Percentiles rank a stretch among this genome's conserved stretches.
Evolutionary conservation across 495 filamentous ascomycete genomes (phyloP).

Genomic region (Terfezia boudieri): DNA sequence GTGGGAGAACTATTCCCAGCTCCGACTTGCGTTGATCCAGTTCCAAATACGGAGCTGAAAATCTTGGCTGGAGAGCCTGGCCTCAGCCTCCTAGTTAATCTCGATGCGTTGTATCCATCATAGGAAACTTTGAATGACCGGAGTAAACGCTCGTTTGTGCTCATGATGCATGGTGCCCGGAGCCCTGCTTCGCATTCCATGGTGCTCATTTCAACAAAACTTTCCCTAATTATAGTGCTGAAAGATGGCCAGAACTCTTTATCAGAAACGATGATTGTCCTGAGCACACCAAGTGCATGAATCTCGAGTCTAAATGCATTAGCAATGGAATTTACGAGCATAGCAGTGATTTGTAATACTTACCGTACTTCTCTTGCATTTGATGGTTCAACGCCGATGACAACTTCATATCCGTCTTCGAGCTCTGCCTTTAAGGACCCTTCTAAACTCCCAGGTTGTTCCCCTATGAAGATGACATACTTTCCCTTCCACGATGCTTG

Average conservation of each 20-base stretch:
- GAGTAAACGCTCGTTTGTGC: conserved; percentile 50
- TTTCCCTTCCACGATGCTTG: conserved; percentile 7
- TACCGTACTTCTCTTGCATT: no score
- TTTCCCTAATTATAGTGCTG: neutral
- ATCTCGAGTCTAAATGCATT: conserved; percentile 7
- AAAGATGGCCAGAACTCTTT: neutral
- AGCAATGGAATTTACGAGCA: no score
- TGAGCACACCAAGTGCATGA: conserved; percentile 48
- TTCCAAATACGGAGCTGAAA: conserved; percentile 57
- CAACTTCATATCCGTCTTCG: conserved; percentile 45
- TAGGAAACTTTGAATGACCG: conserved; percentile 41
- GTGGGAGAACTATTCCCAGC: conserved; percentile 7
- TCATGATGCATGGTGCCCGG: conserved; percentile 19
- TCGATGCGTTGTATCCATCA: conserved; percentile 33
- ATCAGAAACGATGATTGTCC: conserved; percentile 36
- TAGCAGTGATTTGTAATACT: no score
- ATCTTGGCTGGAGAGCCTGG: conserved; percentile 76
- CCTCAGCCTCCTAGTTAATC: conserved; percentile 33
- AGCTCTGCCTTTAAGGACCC: conserved; percentile 24
- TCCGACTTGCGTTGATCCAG: conserved; percentile 9
- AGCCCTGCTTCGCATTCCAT: neutral
- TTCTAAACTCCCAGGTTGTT: conserved; percentile 2
- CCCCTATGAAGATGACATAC: conserved; percentile 13
- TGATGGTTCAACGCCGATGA: conserved; percentile 27
- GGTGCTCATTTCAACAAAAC: neutral